Evolutionary conservation across 164 flowering plant genomes (phyloP).

Genomic region (Aristolochia contorta): DNA sequence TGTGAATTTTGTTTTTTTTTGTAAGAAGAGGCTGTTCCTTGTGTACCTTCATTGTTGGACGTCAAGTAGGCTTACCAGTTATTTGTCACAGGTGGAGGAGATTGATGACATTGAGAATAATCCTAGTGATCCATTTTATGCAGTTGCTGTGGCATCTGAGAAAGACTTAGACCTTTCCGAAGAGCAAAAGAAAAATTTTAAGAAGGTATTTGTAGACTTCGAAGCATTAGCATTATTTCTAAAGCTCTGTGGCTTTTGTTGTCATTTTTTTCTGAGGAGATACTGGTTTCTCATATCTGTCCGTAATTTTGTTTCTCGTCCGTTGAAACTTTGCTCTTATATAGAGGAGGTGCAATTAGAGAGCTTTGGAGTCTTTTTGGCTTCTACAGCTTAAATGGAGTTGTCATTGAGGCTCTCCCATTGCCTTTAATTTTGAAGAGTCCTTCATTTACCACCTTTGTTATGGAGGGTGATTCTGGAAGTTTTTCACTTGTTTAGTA

Average conservation of each 20-base stretch:
- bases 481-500: no score
- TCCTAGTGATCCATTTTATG: slow-evolving; percentile 64
- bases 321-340: not conserved
- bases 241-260: not conserved
- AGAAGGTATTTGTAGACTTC: slow-evolving; percentile 39
- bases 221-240: not conserved
- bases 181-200: slow-evolving; percentile 69
- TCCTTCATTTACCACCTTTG: no score
- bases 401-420: no score
- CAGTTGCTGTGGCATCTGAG: slow-evolving; percentile 84
- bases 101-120: slow-evolving; percentile 71
- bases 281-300: no score
- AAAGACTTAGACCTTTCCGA: slow-evolving; percentile 69
- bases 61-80: not conserved
- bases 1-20: not conserved
- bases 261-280: not conserved
- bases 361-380: no score
- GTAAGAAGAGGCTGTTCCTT: not conserved
- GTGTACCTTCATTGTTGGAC: not conserved
- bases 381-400: no score
- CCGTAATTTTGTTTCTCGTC: not conserved
- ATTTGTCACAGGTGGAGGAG: slow-evolving; percentile 74
- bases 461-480: no score
- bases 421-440: no score
- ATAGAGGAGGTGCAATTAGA: no score